phyloP scores from a whole-genome alignment of 306 rosid genomes.

The Castanospermum australe region DNA sequence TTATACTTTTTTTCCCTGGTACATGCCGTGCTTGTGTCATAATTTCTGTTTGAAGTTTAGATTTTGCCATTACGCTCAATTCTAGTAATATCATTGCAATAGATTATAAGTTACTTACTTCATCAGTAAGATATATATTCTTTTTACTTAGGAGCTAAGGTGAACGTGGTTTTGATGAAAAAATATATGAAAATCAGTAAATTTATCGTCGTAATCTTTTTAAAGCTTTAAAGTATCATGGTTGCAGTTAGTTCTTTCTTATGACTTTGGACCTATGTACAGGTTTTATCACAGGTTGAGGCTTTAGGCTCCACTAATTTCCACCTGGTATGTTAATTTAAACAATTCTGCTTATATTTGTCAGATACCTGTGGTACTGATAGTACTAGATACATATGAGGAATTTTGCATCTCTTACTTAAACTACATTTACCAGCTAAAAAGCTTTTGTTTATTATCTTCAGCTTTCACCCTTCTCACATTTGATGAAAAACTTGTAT shows the following conservation, averaged over 20 bases:
- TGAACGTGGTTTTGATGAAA: no score
- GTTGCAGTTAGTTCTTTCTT: constrained; percentile 5
- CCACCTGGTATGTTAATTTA: constrained; percentile 60
- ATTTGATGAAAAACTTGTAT: neutral
- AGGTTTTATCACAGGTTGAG: constrained; percentile 54
- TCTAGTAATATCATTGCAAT: neutral
- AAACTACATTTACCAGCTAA: neutral
- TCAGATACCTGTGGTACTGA: constrained; percentile 20
- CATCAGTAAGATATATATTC: no score
- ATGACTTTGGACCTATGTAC: constrained; percentile 20
- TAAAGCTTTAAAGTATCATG: no score
- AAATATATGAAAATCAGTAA: no score
- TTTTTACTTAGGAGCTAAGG: no score
- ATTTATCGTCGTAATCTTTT: no score
- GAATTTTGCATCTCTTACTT: no score
- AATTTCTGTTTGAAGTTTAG: constrained; percentile 20
- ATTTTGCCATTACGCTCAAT: constrained; percentile 26
- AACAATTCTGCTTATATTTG: constrained; percentile 5
- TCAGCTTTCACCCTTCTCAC: neutral
- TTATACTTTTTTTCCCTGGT: neutral
- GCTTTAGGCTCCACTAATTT: constrained; percentile 50
- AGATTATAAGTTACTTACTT: neutral
- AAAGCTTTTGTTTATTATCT: neutral
- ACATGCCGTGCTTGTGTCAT: constrained; percentile 8
- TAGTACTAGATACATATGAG: constrained; percentile 2